Conservation (phyloP, 1,284 basidiomycete species). For the Papiliotrema laurentii region DNA sequence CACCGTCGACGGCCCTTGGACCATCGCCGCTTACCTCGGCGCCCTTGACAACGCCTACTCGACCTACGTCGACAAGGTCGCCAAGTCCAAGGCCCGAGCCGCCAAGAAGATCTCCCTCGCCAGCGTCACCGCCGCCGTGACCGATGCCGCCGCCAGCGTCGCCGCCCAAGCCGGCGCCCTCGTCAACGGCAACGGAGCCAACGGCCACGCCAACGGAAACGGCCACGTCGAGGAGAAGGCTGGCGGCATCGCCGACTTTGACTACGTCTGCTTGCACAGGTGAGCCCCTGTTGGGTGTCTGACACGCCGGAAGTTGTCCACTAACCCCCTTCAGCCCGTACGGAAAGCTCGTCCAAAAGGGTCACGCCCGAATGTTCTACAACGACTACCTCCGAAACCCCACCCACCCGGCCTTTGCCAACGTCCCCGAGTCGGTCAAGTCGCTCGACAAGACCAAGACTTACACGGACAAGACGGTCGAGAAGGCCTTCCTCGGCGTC, state of each 20-base stretch:
- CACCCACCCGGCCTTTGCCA: conserved; percentile 65
- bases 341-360: conserved; percentile 98
- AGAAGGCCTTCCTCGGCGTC: conserved; percentile 81
- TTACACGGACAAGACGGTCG: conserved; percentile 87
- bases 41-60: conserved; percentile 89
- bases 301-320: not conserved
- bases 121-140: conserved; percentile 24
- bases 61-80: conserved; percentile 78
- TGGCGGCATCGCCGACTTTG: conserved; percentile 68
- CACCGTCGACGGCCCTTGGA: conserved; percentile 94
- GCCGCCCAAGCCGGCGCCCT: conserved; percentile 23
- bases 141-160: conserved; percentile 20
- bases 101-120: conserved; percentile 43
- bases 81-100: conserved; percentile 52
- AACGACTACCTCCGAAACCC: conserved; percentile 82
- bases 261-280: conserved; percentile 88
- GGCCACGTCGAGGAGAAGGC: conserved; percentile 50
- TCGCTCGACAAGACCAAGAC: conserved; percentile 65
- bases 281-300: conserved; percentile 14
- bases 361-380: conserved; percentile 75
- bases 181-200: conserved; percentile 32
- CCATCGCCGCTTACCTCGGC: conserved; percentile 90
- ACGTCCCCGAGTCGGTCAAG: conserved; percentile 66
- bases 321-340: conserved; percentile 58
- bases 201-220: conserved; percentile 36